Base-by-base conservation (phyloP, 2,329 filamentous ascomycete genomes). In the Pseudofabraea citricarpa region DNA sequence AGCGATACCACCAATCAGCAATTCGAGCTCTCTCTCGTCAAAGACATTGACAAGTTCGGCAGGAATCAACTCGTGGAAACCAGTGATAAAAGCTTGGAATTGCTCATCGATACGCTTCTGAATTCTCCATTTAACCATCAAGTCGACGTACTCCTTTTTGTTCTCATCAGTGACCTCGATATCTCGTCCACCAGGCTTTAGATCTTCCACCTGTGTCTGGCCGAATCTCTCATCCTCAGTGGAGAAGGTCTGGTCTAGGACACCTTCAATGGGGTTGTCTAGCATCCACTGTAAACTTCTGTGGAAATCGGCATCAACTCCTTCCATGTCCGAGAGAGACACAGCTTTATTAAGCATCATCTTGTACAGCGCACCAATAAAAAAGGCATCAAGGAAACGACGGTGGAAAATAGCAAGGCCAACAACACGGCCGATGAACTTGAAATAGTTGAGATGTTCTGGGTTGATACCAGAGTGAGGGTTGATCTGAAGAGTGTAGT, bases 401-500 rank as follows among this genome's bases (percentile, higher is more conserved):
- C 93, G 81, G 68, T 98, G 93, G 82, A 98, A 98, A 60, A 98
- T 98, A 48, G 93, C 91, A 56, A 98, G 69, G 48, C 93, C 93
- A 46, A 98, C 93, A 21, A 98, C 93, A 47, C 93, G 88, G 38
- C 93, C 93, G 60, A 98, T 98, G 63, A 98, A 98, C 68, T 95
- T 97, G 81, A 98, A 98, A 72, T 97, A 98, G 65, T 96, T 97
- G 59, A 98, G 74, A 79, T 98, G 93, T 69, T 98, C 93, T 1
- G 93, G 93, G 68, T 98, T 98, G 69, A 98, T 97, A 52, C 93
- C 93, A 16, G 93, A 98, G 67, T 98, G 93, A 36, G 93, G 93
- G 71, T 98, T 98, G 73, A 98, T 98, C 70, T 98, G 93, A 43
- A 98, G 85, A 22, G 93, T 98, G 71, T 98, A 98, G 72, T 98